Evolutionary conservation across 1,139 yeast species (phyloP).

Genomic region (Yamadazyma triangularis): DNA sequence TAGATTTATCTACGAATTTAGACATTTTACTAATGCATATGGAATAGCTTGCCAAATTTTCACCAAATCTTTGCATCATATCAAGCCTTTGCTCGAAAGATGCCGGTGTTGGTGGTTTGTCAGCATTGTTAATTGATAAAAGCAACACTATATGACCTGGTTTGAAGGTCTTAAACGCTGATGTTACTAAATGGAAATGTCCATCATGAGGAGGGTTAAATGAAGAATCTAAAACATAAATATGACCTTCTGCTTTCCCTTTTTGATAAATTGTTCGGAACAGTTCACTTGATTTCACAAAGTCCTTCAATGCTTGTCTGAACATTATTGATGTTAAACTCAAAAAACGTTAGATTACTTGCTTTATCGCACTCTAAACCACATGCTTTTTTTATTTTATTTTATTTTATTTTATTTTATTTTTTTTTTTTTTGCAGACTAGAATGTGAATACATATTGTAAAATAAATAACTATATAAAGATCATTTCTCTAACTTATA

Average conservation of each 20-base stretch:
- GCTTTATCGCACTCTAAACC: no score
- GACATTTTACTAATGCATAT: constrained; percentile 62
- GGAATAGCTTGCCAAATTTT: constrained; percentile 26
- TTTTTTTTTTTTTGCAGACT: no score
- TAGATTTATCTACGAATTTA: constrained; percentile 62
- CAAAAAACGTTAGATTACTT: no score
- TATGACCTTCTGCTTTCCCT: constrained; percentile 15
- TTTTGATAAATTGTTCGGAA: constrained; percentile 8
- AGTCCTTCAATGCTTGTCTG: constrained; percentile 5
- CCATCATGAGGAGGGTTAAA: constrained; percentile 89
- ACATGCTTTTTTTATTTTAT: no score
- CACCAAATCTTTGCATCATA: constrained; percentile 53
- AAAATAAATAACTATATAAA: no score
- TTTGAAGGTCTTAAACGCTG: constrained; percentile 21
- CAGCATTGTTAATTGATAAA: constrained; percentile 77
- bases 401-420: no score
- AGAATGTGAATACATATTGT: no score
- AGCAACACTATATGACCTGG: constrained; percentile 26
- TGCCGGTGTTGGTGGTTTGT: constrained; percentile 57
- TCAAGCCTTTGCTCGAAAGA: constrained; percentile 56
- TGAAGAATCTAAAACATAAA: constrained; percentile 72
- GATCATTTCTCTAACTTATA: constrained; percentile 11
- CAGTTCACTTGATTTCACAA: constrained; percentile 4
- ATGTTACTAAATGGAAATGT: constrained; percentile 55
- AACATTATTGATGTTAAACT: no score